Base-by-base conservation (phyloP, 2,329 filamentous ascomycete genomes). In the Microdochium nivale region DNA sequence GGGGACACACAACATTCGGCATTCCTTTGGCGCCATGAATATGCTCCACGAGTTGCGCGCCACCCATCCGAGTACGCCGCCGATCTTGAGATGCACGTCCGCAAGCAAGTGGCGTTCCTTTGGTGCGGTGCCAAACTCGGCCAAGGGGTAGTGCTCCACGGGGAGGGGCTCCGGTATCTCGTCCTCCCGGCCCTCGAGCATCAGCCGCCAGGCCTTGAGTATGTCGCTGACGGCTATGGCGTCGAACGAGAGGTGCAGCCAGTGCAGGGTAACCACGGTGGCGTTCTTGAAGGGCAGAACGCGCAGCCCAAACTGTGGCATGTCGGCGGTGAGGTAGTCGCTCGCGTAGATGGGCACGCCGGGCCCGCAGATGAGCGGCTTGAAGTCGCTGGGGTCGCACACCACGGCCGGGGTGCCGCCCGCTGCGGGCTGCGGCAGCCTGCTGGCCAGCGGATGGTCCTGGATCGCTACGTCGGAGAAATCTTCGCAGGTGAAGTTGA, bases 231-330 rank as follows among this genome's bases (percentile, higher is more conserved):
- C 60, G 1, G 67, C 72, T 53, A 72, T 63, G 1, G 65, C 69
- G 55, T 76, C 74, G 46, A 67, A 63, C 0, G 72, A 53, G 0
- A 67, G 64, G 54, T 77, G 74, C 2, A 67, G 62, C 62, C 65
- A 74, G 37, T 64, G 60, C 1, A 76, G 43, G 0, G 63, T 63
- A 2, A 77, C 58, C 0, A 74, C 56, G 0, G 74, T 77, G 2
- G 63, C 62, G 52, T 77, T 67, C 2, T 56, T 59, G 55, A 77
- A 75, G 0, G 68, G 65, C 0, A 70, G 65, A 30, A 76, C 59
- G 49, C 71, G 69, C 2, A 77, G 59, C 2, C 66, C 66, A 1
- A 77, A 56, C 52, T 70, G 65, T 0, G 73, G 73, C 9, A 53
- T 59, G 52, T 75, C 71, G 3, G 58, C 46, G 27, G 56, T 54